Conservation (phyloP, 805 yeast genomes). For the Allodekkera sacchari region DNA sequence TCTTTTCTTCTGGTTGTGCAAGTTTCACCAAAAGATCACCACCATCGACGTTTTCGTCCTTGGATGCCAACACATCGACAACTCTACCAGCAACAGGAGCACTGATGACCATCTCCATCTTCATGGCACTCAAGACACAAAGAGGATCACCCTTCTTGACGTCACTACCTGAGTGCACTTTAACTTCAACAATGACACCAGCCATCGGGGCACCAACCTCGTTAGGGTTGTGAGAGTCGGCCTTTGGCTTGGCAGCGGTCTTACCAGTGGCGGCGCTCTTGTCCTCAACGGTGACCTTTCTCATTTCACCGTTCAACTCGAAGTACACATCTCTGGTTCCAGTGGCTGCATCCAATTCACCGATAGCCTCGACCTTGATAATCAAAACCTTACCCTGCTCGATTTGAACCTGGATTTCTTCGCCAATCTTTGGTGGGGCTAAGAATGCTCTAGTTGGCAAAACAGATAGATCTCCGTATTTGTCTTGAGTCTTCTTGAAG, state of each 20-base stretch:
- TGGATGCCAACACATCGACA: constrained; percentile 67
- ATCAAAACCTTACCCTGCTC: constrained; percentile 93
- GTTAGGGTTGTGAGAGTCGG: constrained; percentile 75
- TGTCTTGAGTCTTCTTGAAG: constrained; percentile 62
- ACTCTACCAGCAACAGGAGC: constrained; percentile 86
- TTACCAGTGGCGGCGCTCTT: constrained; percentile 81
- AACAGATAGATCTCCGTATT: constrained; percentile 88
- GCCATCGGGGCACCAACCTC: constrained; percentile 99
- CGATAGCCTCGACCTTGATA: constrained; percentile 85
- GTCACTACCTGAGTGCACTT: constrained; percentile 77
- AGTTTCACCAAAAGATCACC: constrained; percentile 74
- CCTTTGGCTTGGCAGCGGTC: constrained; percentile 81
- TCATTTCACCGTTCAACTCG: constrained; percentile 96
- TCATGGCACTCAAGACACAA: constrained; percentile 94
- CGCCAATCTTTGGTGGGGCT: constrained; percentile 79
- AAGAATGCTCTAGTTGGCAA: constrained; percentile 89
- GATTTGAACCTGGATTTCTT: constrained; percentile 81
- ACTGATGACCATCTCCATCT: constrained; percentile 98
- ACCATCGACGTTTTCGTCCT: constrained; percentile 94
- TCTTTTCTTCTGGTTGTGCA: constrained; percentile 24
- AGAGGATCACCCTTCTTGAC: constrained; percentile 96
- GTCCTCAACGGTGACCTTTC: constrained; percentile 90
- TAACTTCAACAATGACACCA: constrained; percentile 93
- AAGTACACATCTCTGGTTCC: constrained; percentile 96
- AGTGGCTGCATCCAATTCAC: constrained; percentile 75